Evolutionary conservation across 2,329 filamentous ascomycete species (phyloP), one percentile per base, ranked within the genome.

Genomic region (Passalora sequoiae): DNA sequence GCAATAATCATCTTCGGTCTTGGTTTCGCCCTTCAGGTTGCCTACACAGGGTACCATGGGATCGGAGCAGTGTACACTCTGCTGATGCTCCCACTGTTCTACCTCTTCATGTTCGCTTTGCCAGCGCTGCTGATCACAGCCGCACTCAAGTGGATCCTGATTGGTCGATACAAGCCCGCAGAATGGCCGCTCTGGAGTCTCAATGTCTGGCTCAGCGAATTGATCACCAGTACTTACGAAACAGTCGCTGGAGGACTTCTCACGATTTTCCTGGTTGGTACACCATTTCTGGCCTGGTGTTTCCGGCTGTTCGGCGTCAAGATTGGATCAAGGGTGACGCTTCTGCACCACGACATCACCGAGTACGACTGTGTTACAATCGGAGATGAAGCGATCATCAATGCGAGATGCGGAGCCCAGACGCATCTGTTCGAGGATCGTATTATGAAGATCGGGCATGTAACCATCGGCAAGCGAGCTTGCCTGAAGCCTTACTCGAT

Each of bases 171-270:
- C 37, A 49, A 46, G 19, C 47, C 52, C 7, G 47, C 46, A 4
- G 55, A 57, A 40, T 57, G 55, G 55, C 55, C 55, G 8, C 49
- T 57, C 29, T 57, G 55, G 55, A 46, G 25, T 27, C 43, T 56
- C n/a, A 51, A 55, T 19, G 54, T 56, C 30, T 56, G 54, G 54
- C 44, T 56, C 4, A 50, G 45, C 35, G 54, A 56, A 42, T 45
- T 47, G 8, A 44, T 56, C 4, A 56, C 54, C 8, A 50, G 46
- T 37, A 56, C 54, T 15, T 56, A 47, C 39, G 51, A 56, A 33
- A 56, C 47, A 1, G 44, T 52, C 37, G 33, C 42, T 4, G 47
- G 46, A 24, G 44, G 49, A 2, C 32, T 54, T 6, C 47, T 56
- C n/a, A 46, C 51, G 10, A 41, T 38, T 13, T 15, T 50, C 16